Conservation (phyloP, 208 protist genomes). For the Trypanosoma congolense region DNA sequence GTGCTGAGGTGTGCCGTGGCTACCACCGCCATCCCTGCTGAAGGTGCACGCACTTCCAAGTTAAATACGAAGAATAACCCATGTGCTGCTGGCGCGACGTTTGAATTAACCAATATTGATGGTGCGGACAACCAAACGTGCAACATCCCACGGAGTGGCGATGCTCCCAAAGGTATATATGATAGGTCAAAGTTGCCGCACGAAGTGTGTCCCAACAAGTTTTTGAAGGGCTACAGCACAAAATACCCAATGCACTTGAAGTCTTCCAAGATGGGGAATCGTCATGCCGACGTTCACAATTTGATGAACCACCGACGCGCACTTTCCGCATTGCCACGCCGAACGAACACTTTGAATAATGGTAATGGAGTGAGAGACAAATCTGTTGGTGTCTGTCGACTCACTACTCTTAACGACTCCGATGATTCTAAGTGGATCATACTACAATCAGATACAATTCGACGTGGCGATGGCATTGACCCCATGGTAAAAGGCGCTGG, state of each 20-base stretch:
- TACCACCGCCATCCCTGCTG: neutral
- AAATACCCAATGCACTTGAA: neutral
- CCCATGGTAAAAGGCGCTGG: neutral
- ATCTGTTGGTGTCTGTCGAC: neutral
- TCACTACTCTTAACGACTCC: neutral
- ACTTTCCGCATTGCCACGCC: too few relatives aligned
- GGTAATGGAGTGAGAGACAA: neutral
- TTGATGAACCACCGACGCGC: too few relatives aligned
- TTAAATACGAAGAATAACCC: neutral
- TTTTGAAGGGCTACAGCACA: neutral
- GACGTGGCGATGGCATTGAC: neutral
- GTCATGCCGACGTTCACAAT: neutral
- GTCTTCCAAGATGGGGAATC: neutral
- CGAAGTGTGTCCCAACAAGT: neutral
- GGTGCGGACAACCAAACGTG: neutral
- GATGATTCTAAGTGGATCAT: neutral
- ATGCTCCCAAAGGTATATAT: neutral
- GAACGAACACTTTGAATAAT: too few relatives aligned
- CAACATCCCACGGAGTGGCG: neutral
- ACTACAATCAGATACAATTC: conserved; percentile 7
- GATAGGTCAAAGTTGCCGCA: neutral
- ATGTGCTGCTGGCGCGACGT: neutral
- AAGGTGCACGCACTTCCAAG: neutral
- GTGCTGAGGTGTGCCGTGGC: neutral
- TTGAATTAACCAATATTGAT: neutral